These are phyloP conservation scores for Coemansia sp. DNA, from an alignment of 192 early-diverging fungal species.

Conservation along the genomic window DNA sequence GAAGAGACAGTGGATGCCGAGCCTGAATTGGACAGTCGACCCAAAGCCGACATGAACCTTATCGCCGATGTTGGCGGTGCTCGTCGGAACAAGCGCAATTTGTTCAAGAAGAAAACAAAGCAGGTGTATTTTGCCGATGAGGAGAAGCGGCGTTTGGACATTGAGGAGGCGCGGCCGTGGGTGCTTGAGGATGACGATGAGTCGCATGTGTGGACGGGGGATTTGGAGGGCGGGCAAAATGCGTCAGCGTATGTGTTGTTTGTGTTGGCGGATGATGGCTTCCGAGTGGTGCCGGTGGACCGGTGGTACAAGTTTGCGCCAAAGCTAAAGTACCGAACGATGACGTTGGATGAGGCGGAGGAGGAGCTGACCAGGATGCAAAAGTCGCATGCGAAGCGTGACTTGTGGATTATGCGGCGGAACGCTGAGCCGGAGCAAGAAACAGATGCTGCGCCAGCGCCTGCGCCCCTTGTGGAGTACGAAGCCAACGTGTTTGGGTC, in stretches of 20 bases:
- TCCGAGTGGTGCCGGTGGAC: slow-evolving; percentile 71
- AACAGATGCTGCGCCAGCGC: too few species aligned
- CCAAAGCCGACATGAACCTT: slow-evolving; percentile 58
- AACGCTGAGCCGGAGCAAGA: slow-evolving; percentile 48
- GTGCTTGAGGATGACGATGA: slow-evolving; percentile 75
- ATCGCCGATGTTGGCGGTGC: slow-evolving; percentile 77
- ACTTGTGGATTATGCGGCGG: slow-evolving; percentile 56
- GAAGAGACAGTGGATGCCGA: slow-evolving; percentile 10
- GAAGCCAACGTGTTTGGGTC: slow-evolving; percentile 14
- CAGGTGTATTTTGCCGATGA: slow-evolving; percentile 77
- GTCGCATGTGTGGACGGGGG: slow-evolving; percentile 65
- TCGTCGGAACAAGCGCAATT: slow-evolving; percentile 70
- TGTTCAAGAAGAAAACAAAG: slow-evolving; percentile 80
- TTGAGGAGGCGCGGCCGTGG: slow-evolving; percentile 76
- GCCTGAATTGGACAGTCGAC: slow-evolving; percentile 13
- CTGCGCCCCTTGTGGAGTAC: neutral
- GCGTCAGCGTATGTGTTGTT: slow-evolving; percentile 68
- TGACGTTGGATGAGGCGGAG: slow-evolving; percentile 76
- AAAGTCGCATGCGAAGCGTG: slow-evolving; percentile 28
- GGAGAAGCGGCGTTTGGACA: slow-evolving; percentile 67
- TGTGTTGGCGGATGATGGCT: slow-evolving; percentile 72
- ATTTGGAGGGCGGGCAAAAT: slow-evolving; percentile 68
- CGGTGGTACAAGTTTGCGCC: slow-evolving; percentile 78
- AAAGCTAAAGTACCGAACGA: slow-evolving; percentile 62
- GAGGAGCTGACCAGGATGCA: slow-evolving; percentile 58